A percentile compares a stretch with the other conserved stretches of the same genome.
Conservation (phyloP, 108 stramenopile genomes). For the Nannochloropsis gaditana region DNA sequence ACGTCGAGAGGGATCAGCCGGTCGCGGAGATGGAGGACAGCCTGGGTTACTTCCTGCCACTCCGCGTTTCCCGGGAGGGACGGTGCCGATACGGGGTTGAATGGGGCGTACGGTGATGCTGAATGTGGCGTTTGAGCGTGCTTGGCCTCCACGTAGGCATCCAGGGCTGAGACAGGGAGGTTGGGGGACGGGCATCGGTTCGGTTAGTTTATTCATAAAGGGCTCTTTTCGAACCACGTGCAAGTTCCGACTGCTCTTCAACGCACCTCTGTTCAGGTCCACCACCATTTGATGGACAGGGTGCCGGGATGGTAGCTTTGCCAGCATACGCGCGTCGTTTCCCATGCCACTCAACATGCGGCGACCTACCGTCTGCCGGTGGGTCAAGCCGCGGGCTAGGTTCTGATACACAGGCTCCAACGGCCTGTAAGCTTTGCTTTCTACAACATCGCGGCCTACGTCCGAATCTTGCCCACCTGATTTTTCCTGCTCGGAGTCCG, state of each 20-base stretch:
- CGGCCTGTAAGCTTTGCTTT: no score
- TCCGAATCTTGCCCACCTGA: no score
- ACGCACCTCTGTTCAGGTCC: background rate
- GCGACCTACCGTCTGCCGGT: background rate
- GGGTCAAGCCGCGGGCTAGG: background rate
- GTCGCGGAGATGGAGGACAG: background rate
- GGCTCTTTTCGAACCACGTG: no score
- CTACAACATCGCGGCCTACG: no score
- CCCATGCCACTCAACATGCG: background rate
- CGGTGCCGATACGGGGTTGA: background rate
- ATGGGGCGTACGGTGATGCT: background rate
- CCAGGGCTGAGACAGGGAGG: background rate
- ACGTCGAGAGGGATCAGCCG: background rate
- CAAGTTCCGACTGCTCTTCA: background rate
- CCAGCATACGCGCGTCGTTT: background rate
- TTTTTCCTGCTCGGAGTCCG: no score
- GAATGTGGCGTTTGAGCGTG: background rate
- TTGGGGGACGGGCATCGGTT: background rate
- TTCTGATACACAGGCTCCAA: background rate
- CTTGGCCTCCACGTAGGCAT: constrained; percentile 16
- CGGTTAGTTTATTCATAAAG: no score
- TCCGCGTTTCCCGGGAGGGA: no score
- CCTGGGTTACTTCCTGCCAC: background rate
- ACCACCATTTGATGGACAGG: background rate
- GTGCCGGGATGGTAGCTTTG: background rate